Percentiles rank a stretch among this genome's conserved stretches.
Evolutionary conservation across 495 filamentous ascomycete genomes (phyloP).

Genomic region (Neurospora discreta): DNA sequence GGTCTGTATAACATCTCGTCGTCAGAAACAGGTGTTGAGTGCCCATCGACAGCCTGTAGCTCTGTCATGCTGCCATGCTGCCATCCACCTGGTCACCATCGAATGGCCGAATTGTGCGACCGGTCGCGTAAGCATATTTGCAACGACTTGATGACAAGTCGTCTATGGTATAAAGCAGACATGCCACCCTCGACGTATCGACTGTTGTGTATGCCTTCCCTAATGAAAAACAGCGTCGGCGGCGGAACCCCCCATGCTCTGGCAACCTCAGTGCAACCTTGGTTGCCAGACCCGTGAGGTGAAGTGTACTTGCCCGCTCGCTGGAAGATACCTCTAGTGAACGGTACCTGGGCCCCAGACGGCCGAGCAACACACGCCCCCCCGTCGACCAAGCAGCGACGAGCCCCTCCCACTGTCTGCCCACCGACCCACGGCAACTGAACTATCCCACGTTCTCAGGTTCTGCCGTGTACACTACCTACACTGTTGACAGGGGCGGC

Average conservation of each 20-base stretch:
- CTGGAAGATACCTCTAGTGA: background rate
- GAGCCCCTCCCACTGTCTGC: slow-evolving; percentile 6
- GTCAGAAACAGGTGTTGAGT: background rate
- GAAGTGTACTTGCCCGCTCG: background rate
- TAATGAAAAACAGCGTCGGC: background rate
- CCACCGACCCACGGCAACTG: slow-evolving; percentile 8
- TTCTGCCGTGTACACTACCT: no score
- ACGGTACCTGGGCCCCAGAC: background rate
- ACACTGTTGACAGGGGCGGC: slow-evolving; percentile 9
- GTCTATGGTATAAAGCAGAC: background rate
- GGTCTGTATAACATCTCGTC: background rate
- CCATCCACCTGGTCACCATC: background rate
- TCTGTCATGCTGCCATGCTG: background rate
- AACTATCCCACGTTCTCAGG: slow-evolving; percentile 26
- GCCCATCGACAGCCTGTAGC: background rate
- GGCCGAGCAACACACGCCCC: slow-evolving; percentile 6
- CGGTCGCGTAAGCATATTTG: background rate
- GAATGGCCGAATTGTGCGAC: background rate
- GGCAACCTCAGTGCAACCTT: background rate
- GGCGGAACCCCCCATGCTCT: slow-evolving; percentile 12
- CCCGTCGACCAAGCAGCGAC: slow-evolving; percentile 10
- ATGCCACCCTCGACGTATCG: background rate
- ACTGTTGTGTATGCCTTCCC: background rate
- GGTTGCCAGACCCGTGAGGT: background rate
- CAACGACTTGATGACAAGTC: background rate